Conservation (phyloP, 2,329 filamentous ascomycete genomes). For the Harringtonia lauricola region DNA sequence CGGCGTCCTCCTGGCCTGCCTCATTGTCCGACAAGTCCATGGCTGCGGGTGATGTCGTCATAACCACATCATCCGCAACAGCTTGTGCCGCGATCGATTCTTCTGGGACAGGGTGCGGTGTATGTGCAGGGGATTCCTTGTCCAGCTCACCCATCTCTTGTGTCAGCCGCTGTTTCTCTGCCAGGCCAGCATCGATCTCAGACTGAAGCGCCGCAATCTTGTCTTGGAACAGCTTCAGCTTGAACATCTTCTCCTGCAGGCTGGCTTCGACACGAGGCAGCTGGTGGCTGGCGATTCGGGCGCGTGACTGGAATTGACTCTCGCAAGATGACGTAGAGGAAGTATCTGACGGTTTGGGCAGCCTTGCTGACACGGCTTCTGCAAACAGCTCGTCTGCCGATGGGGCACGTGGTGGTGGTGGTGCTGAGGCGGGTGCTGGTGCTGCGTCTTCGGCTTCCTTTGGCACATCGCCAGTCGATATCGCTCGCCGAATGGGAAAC, state of each 20-base stretch:
- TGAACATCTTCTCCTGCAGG: conserved; percentile 33
- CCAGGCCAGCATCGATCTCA: conserved; percentile 28
- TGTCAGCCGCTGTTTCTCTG: conserved; percentile 21
- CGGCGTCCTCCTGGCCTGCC: too few relatives aligned
- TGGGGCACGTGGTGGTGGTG: too few relatives aligned
- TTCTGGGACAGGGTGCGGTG: too few relatives aligned
- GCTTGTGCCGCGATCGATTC: too few relatives aligned
- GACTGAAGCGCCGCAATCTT: conserved; percentile 36
- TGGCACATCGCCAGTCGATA: conserved; percentile 13
- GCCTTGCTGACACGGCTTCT: conserved; percentile 12
- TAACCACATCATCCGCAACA: too few relatives aligned
- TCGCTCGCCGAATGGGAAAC: conserved; percentile 8
- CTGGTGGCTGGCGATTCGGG: conserved; percentile 26
- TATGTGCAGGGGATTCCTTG: conserved; percentile 5
- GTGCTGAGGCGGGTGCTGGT: too few relatives aligned
- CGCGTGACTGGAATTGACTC: conserved; percentile 15
- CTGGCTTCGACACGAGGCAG: conserved; percentile 25
- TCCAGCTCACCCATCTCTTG: conserved; percentile 24
- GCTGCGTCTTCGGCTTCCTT: conserved; percentile 6
- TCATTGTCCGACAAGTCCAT: too few relatives aligned
- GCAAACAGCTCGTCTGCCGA: not conserved
- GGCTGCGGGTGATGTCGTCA: too few relatives aligned
- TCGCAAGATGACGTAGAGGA: not conserved
- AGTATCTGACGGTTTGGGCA: conserved; percentile 16
- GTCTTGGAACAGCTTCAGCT: conserved; percentile 32